Percentiles rank a stretch among this genome's conserved stretches.
Conservation (phyloP, 805 yeast genomes). For the Yarrowia yakushimensis region DNA sequence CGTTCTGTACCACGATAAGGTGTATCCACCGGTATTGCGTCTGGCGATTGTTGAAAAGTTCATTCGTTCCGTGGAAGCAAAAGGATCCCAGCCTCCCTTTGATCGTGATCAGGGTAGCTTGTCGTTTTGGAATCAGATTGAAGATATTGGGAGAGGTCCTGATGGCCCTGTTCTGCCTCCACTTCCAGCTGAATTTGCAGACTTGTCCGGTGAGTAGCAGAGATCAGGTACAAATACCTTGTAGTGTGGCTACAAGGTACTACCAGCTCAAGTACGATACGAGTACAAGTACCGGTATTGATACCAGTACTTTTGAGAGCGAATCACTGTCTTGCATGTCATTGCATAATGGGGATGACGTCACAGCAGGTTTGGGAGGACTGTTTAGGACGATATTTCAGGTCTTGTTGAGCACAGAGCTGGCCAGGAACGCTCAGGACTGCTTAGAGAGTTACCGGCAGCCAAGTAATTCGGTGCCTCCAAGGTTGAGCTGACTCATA, state of each 20-base stretch:
- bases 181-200: not conserved
- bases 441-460: constrained; percentile 4
- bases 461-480: not conserved
- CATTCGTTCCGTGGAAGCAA: not conserved
- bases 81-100: not conserved
- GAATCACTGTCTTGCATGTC: not conserved
- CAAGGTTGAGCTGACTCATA: constrained; percentile 4
- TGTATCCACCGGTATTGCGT: not conserved
- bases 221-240: too few relatives aligned
- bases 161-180: not conserved
- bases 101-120: not conserved
- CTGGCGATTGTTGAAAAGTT: constrained; percentile 9
- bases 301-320: too few relatives aligned
- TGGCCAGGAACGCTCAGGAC: constrained; percentile 9
- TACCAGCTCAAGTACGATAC: too few relatives aligned
- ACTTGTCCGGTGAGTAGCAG: not conserved
- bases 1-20: constrained; percentile 3
- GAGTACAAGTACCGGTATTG: too few relatives aligned
- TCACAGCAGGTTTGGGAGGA: constrained; percentile 4
- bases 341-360: not conserved
- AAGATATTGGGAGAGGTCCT: not conserved
- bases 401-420: constrained; percentile 1
- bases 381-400: constrained; percentile 10
- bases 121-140: constrained; percentile 13
- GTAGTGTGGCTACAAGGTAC: too few relatives aligned